Conservation (phyloP, 2,329 filamentous ascomycete species). For the Celoporthe dispersa region DNA sequence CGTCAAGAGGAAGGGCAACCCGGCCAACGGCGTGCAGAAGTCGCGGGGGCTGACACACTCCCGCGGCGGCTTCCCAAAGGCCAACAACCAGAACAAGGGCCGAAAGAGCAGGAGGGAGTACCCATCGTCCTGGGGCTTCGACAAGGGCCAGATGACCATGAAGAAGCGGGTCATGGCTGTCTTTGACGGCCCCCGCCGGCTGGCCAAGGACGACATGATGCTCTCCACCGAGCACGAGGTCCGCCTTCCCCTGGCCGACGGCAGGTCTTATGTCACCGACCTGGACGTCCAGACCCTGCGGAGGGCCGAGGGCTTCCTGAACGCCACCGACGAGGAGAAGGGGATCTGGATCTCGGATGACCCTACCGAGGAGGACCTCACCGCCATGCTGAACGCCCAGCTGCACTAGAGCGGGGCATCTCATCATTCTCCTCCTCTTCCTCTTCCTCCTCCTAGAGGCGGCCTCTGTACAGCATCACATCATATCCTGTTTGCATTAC, state of each 20-base stretch:
- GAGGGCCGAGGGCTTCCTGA: slow-evolving; percentile 82
- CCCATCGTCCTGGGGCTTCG: slow-evolving; percentile 90
- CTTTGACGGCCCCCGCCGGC: slow-evolving; percentile 83
- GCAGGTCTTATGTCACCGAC: slow-evolving; percentile 85
- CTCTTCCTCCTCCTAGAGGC: background rate
- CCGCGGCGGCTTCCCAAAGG: slow-evolving; percentile 65
- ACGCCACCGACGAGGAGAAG: slow-evolving; percentile 83
- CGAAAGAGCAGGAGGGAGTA: slow-evolving; percentile 94
- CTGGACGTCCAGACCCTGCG: slow-evolving; percentile 89
- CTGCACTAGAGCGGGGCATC: slow-evolving; percentile 12
- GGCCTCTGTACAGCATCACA: background rate
- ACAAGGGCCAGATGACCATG: slow-evolving; percentile 93
- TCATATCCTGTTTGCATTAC: background rate
- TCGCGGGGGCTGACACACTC: slow-evolving; percentile 78
- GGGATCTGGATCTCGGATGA: slow-evolving; percentile 82
- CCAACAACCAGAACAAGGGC: slow-evolving; percentile 59
- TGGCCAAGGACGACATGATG: slow-evolving; percentile 99
- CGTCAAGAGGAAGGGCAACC: slow-evolving; percentile 63
- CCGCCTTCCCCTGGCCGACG: slow-evolving; percentile 77
- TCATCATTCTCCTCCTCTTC: background rate
- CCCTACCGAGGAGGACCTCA: slow-evolving; percentile 63
- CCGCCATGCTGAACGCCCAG: slow-evolving; percentile 57
- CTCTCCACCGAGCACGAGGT: slow-evolving; percentile 94
- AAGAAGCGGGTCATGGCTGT: slow-evolving; percentile 96
- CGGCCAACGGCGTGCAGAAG: slow-evolving; percentile 63